Evolutionary conservation across 306 rosid genomes (phyloP).

Genomic region (Neltuma alba): DNA sequence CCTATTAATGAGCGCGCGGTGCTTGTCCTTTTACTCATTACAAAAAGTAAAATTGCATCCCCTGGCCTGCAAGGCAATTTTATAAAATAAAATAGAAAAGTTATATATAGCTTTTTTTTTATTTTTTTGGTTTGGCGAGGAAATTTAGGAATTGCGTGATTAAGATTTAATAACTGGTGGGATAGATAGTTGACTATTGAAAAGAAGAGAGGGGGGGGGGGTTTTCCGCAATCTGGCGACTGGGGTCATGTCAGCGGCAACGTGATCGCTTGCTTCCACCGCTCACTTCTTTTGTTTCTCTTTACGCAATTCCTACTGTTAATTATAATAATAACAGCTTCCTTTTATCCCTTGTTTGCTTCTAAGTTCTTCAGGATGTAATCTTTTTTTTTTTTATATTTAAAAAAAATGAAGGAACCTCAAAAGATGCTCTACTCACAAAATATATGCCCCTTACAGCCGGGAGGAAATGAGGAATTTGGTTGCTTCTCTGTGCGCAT

Average conservation of each 20-base stretch:
- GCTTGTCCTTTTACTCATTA: not conserved
- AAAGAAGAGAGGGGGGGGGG: not conserved
- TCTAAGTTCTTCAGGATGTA: not conserved
- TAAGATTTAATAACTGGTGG: not conserved
- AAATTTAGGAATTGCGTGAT: too few species aligned
- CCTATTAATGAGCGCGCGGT: not conserved
- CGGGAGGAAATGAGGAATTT: not conserved
- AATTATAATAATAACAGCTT: too few species aligned
- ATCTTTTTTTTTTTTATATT: not conserved
- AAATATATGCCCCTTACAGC: not conserved
- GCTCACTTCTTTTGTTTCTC: not conserved
- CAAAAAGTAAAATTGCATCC: not conserved
- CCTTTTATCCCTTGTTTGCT: not conserved
- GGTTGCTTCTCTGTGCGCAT: not conserved
- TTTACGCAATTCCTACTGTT: not conserved
- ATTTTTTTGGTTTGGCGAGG: too few species aligned
- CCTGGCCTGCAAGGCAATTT: too few species aligned
- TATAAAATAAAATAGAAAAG: too few species aligned
- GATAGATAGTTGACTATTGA: not conserved
- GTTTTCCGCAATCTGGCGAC: not conserved
- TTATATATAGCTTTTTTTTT: too few species aligned
- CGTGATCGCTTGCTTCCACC: slow-evolving; percentile 5
- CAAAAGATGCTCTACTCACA: not conserved
- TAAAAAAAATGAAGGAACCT: not conserved
- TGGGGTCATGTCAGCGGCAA: not conserved